These are phyloP conservation scores for Pseudozyma flocculosa DNA, from an alignment of 1,284 basidiomycete species.

Conservation along the genomic window DNA sequence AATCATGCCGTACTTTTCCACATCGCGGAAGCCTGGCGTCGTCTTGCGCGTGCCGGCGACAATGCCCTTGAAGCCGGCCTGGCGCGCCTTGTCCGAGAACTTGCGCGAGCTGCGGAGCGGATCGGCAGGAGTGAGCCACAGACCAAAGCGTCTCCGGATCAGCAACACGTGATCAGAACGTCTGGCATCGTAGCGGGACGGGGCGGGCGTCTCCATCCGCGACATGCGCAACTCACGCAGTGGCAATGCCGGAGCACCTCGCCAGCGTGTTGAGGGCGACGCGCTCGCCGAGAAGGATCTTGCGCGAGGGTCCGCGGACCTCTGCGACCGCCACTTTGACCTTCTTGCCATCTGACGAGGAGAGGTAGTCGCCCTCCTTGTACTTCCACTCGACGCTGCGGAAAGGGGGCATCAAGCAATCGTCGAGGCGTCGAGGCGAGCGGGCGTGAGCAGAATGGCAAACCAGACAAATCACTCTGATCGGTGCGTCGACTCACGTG, in stretches of 20 bases:
- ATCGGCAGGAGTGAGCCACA: no score
- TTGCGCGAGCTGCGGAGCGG: conserved; percentile 67
- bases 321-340: conserved; percentile 74
- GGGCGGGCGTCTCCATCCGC: not conserved
- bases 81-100: conserved; percentile 77
- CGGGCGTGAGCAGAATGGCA: no score
- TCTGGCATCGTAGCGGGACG: no score
- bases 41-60: conserved; percentile 97
- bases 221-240: conserved; percentile 66
- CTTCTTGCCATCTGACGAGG: conserved; percentile 58
- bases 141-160: no score
- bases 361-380: conserved; percentile 72
- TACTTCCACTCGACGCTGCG: conserved; percentile 88
- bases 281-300: conserved; percentile 88
- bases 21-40: conserved; percentile 90
- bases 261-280: conserved; percentile 92
- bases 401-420: conserved; percentile 1
- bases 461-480: no score
- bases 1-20: conserved; percentile 99
- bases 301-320: conserved; percentile 82
- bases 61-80: conserved; percentile 79
- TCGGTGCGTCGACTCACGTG: no score
- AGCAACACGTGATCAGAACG: no score
- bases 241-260: conserved; percentile 93
- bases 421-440: no score